Evolutionary conservation across 2,329 filamentous ascomycete species (phyloP).

Genomic region (Botryotinia globosa): DNA sequence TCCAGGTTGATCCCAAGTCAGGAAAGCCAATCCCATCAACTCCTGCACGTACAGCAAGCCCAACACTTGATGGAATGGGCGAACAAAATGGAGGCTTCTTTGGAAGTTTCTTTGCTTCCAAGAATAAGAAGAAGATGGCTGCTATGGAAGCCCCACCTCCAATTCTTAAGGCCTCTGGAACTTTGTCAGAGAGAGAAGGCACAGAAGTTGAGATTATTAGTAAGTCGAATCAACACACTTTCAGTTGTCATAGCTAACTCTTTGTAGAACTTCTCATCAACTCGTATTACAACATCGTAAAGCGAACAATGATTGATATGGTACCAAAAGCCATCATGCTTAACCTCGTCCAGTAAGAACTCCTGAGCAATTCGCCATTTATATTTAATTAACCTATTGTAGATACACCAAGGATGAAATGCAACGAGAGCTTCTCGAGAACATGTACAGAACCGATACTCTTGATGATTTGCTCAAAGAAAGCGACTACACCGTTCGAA

Average conservation of each 20-base stretch:
- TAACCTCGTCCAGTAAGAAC: conserved; percentile 83
- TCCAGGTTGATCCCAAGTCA: conserved; percentile 97
- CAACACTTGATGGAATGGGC: conserved; percentile 57
- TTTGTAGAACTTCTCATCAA: conserved; percentile 81
- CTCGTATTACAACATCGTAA: conserved; percentile 97
- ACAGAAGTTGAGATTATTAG: conserved; percentile 98
- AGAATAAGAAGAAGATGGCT: conserved; percentile 99
- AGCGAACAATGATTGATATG: conserved; percentile 99
- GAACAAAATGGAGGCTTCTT: conserved; percentile 79
- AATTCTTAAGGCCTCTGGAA: conserved; percentile 90
- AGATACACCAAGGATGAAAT: conserved; percentile 97
- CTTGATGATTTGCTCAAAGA: conserved; percentile 95
- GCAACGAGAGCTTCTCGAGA: conserved; percentile 93
- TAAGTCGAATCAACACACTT: conserved; percentile 48
- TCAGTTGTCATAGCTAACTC: conserved; percentile 25
- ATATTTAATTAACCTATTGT: conserved; percentile 24
- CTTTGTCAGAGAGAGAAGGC: conserved; percentile 86
- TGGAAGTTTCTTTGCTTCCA: conserved; percentile 95
- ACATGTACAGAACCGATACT: conserved; percentile 91
- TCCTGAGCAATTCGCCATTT: neutral
- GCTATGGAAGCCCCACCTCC: conserved; percentile 96
- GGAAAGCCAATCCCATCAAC: conserved; percentile 82
- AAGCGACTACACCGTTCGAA: conserved; percentile 91
- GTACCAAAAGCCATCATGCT: conserved; percentile 99
- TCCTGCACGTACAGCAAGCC: conserved; percentile 73